These are phyloP conservation scores for Anacardium occidentale DNA, from an alignment of 345 rosid genomes.

Conservation along the genomic window DNA sequence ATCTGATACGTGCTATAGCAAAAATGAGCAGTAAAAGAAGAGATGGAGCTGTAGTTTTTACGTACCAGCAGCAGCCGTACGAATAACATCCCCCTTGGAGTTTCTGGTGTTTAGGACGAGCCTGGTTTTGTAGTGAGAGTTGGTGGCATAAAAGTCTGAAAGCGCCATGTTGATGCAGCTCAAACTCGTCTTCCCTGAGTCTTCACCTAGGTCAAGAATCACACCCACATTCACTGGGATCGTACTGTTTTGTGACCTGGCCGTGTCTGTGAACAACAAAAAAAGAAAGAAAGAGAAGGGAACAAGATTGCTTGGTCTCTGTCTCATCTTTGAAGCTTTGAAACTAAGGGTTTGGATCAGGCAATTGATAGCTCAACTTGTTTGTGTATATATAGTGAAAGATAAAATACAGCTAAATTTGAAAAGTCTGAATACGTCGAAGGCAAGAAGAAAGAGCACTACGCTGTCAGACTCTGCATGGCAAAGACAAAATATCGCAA, in stretches of 20 bases:
- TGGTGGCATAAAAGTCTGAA: conserved; percentile 44
- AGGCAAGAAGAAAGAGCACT: neutral
- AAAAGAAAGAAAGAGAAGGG: neutral
- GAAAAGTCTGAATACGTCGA: neutral
- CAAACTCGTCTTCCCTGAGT: conserved; percentile 23
- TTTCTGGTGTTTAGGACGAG: conserved; percentile 37
- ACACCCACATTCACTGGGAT: conserved; percentile 48
- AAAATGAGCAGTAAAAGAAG: neutral
- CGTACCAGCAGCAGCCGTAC: conserved; percentile 62
- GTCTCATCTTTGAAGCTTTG: neutral
- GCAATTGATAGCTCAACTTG: no score
- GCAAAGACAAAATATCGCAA: neutral
- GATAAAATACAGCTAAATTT: no score
- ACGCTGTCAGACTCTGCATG: neutral
- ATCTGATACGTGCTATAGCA: no score
- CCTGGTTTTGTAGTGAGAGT: conserved; percentile 45
- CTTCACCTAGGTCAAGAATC: conserved; percentile 37
- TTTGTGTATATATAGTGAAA: neutral
- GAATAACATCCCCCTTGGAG: conserved; percentile 40
- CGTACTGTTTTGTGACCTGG: conserved; percentile 23
- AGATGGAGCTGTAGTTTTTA: neutral
- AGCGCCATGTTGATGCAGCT: conserved; percentile 56
- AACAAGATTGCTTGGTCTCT: neutral
- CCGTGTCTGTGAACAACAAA: neutral
- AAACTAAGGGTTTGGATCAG: no score